Evolutionary conservation across 768 basidiomycete genomes (phyloP).

Genomic region (Rhizopogon rudus): DNA sequence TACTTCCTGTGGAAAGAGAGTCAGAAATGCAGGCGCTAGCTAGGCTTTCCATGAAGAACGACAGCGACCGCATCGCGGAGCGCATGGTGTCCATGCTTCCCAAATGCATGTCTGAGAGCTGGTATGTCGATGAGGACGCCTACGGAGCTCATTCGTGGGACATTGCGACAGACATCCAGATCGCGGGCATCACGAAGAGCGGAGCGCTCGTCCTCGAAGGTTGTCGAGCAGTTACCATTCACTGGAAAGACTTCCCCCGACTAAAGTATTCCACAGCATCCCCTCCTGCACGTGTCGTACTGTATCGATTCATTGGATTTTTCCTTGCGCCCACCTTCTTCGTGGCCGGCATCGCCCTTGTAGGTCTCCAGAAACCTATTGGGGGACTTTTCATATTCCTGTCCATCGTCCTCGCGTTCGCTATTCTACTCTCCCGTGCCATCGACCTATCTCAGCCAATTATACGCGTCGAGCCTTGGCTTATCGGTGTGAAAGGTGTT

Average conservation of each 20-base stretch:
- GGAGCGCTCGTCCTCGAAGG: conserved; percentile 6
- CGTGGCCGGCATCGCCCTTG: not conserved
- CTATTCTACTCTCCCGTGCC: conserved; percentile 5
- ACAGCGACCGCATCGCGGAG: conserved; percentile 14
- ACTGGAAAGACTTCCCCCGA: conserved; percentile 8
- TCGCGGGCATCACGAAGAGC: conserved; percentile 3
- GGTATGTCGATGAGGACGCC: conserved; percentile 13
- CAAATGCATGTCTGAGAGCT: conserved; percentile 1
- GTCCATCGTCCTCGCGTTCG: not conserved
- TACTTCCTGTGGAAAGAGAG: conserved; percentile 9
- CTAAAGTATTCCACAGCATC: conserved; percentile 1
- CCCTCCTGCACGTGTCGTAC: conserved; percentile 3
- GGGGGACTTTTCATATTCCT: conserved; percentile 1
- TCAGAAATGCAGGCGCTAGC: conserved; percentile 11
- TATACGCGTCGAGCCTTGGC: conserved; percentile 8
- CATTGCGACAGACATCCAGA: conserved; percentile 3
- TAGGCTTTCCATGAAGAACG: conserved; percentile 15
- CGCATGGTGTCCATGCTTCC: conserved; percentile 16
- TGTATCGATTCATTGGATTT: conserved; percentile 1
- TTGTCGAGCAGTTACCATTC: conserved; percentile 3
- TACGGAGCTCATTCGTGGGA: conserved; percentile 9
- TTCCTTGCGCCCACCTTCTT: not conserved
- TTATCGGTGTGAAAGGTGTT: conserved; percentile 15
- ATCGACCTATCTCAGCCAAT: conserved; percentile 10
- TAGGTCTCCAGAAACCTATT: not conserved